Evolutionary conservation across 345 rosid species (phyloP), one percentile per base, ranked within the genome.

Genomic region (Dipteronia dyeriana): DNA sequence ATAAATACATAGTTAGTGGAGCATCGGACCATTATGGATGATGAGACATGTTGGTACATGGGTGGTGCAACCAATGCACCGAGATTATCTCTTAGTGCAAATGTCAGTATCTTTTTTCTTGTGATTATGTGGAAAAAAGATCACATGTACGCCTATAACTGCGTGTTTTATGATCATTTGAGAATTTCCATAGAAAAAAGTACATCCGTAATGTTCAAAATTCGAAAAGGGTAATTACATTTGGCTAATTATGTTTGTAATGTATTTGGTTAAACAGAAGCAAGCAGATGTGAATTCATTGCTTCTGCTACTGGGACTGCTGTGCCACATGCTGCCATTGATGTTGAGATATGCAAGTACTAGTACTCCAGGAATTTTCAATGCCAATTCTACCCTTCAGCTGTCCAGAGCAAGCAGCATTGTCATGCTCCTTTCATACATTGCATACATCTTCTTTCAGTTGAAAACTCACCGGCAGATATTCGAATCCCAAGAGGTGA

Each of bases 371-470:
- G 85, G 75, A 60, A 68, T 62, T 41, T 75, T 73, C 38, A 73
- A 56, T 62, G 79, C 84, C 53, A 77, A 75, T 43, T 78, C 63
- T 71, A 82, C 81, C 17, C 91, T 95, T 63, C 80, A 82, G 49
- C 75, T 95, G 81, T 95, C 98, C 0, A 87, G 98, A 87, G 91
- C 84, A 29, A 89, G 98, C 84, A 91, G 99, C 90, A 82, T 90
- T 34, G 66, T 85, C n/a, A 95, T 92, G 95, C 94, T 95, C 51
- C 47, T 90, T 13, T 92, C 93, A 45, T 92, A 94, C 78, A 64
- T 89, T 64, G 91, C 93, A 31, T 95, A 91, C 68, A 92, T 95
- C 41, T 70, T 91, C 86, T 95, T 95, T 88, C 98, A 95, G 83
- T 86, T 95, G 0, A 91, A 87, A 85, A 90, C 97, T 67, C 94